Conservation (phyloP, 352 stramenopile species). For the Stephanocyclus meneghinianus region DNA sequence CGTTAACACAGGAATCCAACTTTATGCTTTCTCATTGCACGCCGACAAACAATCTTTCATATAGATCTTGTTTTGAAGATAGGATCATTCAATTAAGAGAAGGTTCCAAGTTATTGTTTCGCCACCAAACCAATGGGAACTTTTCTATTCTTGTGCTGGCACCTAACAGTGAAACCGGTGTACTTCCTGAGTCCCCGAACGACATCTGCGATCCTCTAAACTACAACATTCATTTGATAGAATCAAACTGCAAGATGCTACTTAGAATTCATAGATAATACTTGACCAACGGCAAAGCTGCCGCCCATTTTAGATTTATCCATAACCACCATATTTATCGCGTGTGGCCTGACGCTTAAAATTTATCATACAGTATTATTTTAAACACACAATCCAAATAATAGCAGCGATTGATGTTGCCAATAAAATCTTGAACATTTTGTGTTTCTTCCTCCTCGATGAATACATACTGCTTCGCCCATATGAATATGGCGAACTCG, state of each 20-base stretch:
- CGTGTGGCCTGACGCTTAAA: background rate
- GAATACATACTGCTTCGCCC: constrained; percentile 7
- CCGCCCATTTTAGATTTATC: no score
- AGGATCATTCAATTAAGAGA: background rate
- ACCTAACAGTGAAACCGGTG: background rate
- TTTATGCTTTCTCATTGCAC: constrained; percentile 23
- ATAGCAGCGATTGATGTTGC: constrained; percentile 48
- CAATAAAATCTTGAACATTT: constrained; percentile 53
- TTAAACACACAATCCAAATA: constrained; percentile 52
- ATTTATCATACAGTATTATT: constrained; percentile 21
- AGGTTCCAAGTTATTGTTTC: constrained; percentile 4
- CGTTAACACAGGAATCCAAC: constrained; percentile 12
- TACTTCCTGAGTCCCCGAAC: background rate
- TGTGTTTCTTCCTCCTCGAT: constrained; percentile 44
- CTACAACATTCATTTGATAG: constrained; percentile 14
- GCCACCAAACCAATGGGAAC: background rate
- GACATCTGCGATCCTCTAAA: background rate
- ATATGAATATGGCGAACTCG: constrained; percentile 12
- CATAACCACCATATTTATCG: no score
- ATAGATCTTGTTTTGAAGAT: constrained; percentile 1
- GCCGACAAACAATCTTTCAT: background rate
- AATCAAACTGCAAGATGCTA: constrained; percentile 20
- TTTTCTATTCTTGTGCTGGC: background rate
- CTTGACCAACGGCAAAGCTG: background rate
- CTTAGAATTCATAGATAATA: background rate